These are phyloP conservation scores for Salisapilia sapeloensis DNA, from an alignment of 352 stramenopile species.

Conservation along the genomic window DNA sequence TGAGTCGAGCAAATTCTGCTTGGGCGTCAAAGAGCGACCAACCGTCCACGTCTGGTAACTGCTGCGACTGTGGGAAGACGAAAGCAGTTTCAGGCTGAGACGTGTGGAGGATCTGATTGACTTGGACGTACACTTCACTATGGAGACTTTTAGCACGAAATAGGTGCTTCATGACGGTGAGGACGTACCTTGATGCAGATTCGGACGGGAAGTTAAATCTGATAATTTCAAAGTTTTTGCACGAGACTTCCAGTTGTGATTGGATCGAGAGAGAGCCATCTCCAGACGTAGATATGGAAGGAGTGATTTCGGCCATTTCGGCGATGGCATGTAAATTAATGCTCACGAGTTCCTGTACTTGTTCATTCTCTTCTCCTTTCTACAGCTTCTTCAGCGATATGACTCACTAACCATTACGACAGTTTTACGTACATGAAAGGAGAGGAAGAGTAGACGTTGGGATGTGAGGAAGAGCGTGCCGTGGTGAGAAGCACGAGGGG, in stretches of 20 bases:
- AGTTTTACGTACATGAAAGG: slow-evolving; percentile 32
- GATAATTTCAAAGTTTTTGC: slow-evolving; percentile 76
- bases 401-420: not conserved
- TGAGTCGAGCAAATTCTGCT: slow-evolving; percentile 38
- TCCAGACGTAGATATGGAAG: slow-evolving; percentile 15
- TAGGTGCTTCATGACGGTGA: not conserved
- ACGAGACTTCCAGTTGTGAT: slow-evolving; percentile 57
- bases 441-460: slow-evolving; percentile 51
- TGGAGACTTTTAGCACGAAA: not conserved
- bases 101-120: slow-evolving; percentile 31
- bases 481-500: slow-evolving; percentile 8
- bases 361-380: slow-evolving; percentile 2
- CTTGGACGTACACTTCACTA: slow-evolving; percentile 46
- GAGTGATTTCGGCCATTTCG: slow-evolving; percentile 41
- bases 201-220: slow-evolving; percentile 64
- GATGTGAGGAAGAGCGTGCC: slow-evolving; percentile 63
- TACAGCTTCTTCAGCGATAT: no score
- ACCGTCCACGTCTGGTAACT: slow-evolving; percentile 20
- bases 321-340: slow-evolving; percentile 60
- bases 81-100: slow-evolving; percentile 40
- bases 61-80: slow-evolving; percentile 12
- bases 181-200: slow-evolving; percentile 24
- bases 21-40: slow-evolving; percentile 40
- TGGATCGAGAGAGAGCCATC: slow-evolving; percentile 12
- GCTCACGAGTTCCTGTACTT: slow-evolving; percentile 30